Conservation (phyloP, 352 stramenopile genomes). For the Globisporangium alternatum region DNA sequence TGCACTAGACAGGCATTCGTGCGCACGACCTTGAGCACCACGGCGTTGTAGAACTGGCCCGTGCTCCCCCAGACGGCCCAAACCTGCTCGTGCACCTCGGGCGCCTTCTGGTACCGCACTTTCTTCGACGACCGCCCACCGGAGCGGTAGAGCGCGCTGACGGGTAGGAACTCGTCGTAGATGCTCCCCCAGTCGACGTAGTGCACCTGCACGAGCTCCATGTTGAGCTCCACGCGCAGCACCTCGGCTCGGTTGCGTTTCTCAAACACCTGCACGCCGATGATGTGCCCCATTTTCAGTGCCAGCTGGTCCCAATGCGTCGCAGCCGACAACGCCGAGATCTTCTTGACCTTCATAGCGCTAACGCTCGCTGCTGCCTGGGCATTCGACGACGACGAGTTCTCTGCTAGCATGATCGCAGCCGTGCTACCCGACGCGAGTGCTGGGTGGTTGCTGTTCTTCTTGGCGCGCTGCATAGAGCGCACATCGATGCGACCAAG, state of each 20-base stretch:
- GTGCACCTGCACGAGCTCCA: constrained; percentile 75
- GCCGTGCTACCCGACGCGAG: constrained; percentile 4
- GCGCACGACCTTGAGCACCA: constrained; percentile 77
- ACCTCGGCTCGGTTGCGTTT: constrained; percentile 70
- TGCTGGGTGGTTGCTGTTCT: constrained; percentile 16
- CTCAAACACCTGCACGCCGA: constrained; percentile 75
- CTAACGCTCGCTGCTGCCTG: neutral
- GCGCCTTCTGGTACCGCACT: constrained; percentile 55
- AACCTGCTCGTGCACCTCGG: constrained; percentile 68
- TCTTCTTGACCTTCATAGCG: constrained; percentile 7
- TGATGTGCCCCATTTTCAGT: constrained; percentile 55
- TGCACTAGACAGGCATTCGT: constrained; percentile 77
- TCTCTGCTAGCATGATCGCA: neutral
- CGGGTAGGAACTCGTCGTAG: constrained; percentile 76
- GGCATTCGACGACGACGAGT: neutral
- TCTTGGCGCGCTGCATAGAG: constrained; percentile 30
- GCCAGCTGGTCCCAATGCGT: constrained; percentile 67
- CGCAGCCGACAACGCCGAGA: constrained; percentile 16
- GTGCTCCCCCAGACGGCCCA: constrained; percentile 72
- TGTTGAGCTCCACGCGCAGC: constrained; percentile 59
- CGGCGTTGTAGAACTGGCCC: constrained; percentile 70
- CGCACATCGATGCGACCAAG: constrained; percentile 57
- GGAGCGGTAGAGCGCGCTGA: constrained; percentile 47
- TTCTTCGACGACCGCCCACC: constrained; percentile 41
- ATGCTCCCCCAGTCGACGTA: constrained; percentile 82